Evolutionary conservation across 495 filamentous ascomycete genomes (phyloP), one percentile per base, ranked within the genome.

Genomic region (Oidiodendron maius): DNA sequence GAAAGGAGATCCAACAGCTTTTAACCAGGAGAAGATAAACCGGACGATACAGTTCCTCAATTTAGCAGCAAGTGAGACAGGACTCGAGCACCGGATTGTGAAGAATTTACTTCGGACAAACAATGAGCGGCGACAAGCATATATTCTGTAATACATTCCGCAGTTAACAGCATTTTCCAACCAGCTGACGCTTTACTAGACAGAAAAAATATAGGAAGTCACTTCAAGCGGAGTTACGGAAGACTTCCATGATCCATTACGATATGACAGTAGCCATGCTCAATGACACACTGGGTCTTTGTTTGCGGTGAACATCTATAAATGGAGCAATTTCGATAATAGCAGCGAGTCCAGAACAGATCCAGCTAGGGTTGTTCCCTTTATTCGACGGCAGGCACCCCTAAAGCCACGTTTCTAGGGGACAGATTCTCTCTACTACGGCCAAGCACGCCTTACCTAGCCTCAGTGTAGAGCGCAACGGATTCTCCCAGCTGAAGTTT

Each of bases 21-120:
- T 85, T 53, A 70, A 88, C 55, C 57, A 65, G 34, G 62, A 70
- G 21, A 77, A 72, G 47, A 79, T 95, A 28, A 62, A 68, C 42
- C 86, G 87, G 44, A 98, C 93, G 0, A 49, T 94, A 15, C 71
- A 74, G 48, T 96, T 98, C 59, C 71, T 97, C 4, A 68, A 79
- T 28, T 74, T 76, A 22, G 93, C 93, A 5, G 71, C 83, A 8
- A 63, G 69, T 37, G 62, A 74, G 50, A 74, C 65, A 20, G 89
- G 89, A 0, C 50, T 91, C 16, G 93, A 97, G 70, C 89, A 96
- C 61, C 71, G 66, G 46, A 82, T 98, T 41, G 44, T 96, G 43
- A 87, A 81, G 63, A 95, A 84, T 54, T 57, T 96, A 46, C 57
- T 88, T 30, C 59, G 78, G 35, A 74, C 82, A 17, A 66, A 71